Conservation (phyloP, 176 grass and related monocot species). For the Eleusine indica region DNA sequence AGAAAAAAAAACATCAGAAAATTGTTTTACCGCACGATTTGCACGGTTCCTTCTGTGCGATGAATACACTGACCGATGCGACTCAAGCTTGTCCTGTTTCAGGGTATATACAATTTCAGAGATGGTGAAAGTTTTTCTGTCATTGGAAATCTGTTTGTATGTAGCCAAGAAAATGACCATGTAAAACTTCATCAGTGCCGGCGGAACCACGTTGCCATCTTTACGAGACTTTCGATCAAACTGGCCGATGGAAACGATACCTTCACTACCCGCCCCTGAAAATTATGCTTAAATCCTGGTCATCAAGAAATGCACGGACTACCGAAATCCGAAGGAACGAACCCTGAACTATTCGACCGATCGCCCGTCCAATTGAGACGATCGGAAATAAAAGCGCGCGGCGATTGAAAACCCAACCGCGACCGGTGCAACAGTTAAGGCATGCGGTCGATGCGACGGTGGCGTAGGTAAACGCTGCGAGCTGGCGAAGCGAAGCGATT, state of each 20-base stretch:
- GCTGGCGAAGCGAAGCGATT: constrained; percentile 4
- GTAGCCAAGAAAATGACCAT: too few relatives aligned
- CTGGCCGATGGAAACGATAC: background rate
- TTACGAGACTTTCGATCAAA: background rate
- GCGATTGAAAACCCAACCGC: constrained; percentile 16
- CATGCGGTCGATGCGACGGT: constrained; percentile 4
- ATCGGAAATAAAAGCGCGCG: background rate
- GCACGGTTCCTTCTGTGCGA: background rate
- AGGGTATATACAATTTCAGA: background rate
- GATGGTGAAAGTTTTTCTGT: background rate
- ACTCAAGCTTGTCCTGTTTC: background rate
- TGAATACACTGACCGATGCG: background rate
- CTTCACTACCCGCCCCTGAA: background rate
- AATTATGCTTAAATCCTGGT: background rate
- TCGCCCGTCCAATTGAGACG: background rate
- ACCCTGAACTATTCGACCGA: constrained; percentile 9
- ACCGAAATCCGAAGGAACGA: background rate
- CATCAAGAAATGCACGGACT: background rate
- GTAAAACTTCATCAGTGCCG: too few relatives aligned
- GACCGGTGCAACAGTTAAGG: constrained; percentile 4
- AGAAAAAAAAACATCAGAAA: background rate
- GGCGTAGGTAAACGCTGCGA: constrained; percentile 28
- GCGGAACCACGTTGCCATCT: background rate
- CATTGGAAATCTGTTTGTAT: background rate
- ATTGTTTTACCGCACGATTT: background rate